Percentiles rank a stretch among this genome's conserved stretches.
These are phyloP conservation scores for Pythium graminicola DNA, from an alignment of 352 stramenopile species.

Conservation along the genomic window DNA sequence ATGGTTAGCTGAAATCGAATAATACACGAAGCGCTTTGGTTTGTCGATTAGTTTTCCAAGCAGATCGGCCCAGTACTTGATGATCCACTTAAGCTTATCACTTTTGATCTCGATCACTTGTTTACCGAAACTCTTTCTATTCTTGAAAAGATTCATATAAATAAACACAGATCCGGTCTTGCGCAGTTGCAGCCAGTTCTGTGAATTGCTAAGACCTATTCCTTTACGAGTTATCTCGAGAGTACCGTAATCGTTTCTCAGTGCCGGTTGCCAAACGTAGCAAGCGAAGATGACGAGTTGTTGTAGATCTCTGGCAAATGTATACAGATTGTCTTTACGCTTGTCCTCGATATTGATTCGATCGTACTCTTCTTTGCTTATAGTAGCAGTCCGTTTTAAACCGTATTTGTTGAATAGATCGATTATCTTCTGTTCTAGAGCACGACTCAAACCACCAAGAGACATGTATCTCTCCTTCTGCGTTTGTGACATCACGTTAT, in stretches of 20 bases:
- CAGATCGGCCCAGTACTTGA: constrained; percentile 4
- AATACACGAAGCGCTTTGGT: constrained; percentile 2
- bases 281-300: background rate
- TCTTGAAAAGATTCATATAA: background rate
- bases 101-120: background rate
- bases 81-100: constrained; percentile 7
- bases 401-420: constrained; percentile 10
- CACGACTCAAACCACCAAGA: background rate
- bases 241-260: background rate
- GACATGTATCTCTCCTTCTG: constrained; percentile 8
- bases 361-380: background rate
- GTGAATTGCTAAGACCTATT: background rate
- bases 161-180: background rate
- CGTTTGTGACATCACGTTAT: constrained; percentile 6
- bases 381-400: background rate
- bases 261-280: background rate
- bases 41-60: background rate
- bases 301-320: background rate
- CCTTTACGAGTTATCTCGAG: background rate
- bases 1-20: constrained; percentile 3
- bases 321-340: background rate
- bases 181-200: constrained; percentile 9
- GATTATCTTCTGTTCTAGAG: background rate
- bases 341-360: background rate
- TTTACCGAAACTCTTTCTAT: constrained; percentile 5